Base-by-base conservation (phyloP, 129 eudicot genomes). In the Centrapalus pauciflorus region DNA sequence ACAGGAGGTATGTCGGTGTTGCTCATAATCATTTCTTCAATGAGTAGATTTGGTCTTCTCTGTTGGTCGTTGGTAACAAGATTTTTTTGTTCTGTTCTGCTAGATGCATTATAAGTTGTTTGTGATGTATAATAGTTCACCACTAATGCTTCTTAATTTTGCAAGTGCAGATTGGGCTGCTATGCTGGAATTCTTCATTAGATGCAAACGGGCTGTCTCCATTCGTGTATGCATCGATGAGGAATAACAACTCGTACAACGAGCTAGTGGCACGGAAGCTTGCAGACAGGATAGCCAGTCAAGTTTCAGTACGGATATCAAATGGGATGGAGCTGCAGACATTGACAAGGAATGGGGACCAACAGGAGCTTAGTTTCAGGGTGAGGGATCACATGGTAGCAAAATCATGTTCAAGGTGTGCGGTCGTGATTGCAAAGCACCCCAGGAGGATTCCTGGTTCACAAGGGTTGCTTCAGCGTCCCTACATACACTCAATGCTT, bases 401-500 rank as follows among this genome's bases (percentile, higher is more conserved):
- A 29, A 76, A 62, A 35, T 69, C 95, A 19, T 92, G 98, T 74
- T 83, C 96, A 1, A 88, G 35, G 75, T 92, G 98, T 52, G 85
- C 90, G 1, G 28, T 43, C 16, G 74, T 82, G 59, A 79, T 67
- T 34, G 69, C 74, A n/a, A 79, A 84, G 56, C 79, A 73, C 80
- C 75, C 65, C 56, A 67, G 69, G 27, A 79, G 76, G 61, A 59
- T 79, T 51, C 82, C 80, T 0, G 85, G 83, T 0, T 74, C 96
- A 21, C 85, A 77, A 49, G 83, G 87, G 25, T 46, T 92, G 57
- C 89, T 92, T 61, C 89, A 85, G 19, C 90, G 95, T 2, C 96
- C 98, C 0, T 88, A 81, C 66, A 83, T 92, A 6, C 95, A 85
- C 58, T 92, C 98, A 5, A 92, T 92, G 95, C 95, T 92, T 5